These are phyloP conservation scores for Gryganskiella cystojenkinii DNA, from an alignment of 192 early-diverging fungal species.

Conservation along the genomic window DNA sequence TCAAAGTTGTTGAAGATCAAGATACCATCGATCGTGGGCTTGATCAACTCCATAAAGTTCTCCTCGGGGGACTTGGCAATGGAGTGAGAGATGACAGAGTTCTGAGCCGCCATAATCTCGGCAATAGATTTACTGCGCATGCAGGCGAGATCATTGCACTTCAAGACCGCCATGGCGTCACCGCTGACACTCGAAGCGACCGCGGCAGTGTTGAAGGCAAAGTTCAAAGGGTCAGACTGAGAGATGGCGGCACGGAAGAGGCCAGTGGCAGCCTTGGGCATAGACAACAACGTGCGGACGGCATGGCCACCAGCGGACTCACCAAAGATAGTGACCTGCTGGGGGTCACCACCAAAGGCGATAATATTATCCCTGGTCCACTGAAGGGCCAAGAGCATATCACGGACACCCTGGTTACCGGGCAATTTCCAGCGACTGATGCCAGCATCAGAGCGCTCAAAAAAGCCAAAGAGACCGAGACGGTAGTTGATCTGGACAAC, in stretches of 20 bases:
- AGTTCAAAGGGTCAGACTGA: slow-evolving; percentile 14
- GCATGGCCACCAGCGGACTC: slow-evolving; percentile 25
- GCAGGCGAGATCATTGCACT: slow-evolving; percentile 8
- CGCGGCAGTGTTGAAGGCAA: slow-evolving; percentile 17
- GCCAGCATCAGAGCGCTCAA: slow-evolving; percentile 27
- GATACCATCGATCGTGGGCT: slow-evolving; percentile 21
- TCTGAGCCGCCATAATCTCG: slow-evolving; percentile 17
- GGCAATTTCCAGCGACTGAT: slow-evolving; percentile 13
- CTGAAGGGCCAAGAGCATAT: slow-evolving; percentile 22
- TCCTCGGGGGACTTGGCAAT: slow-evolving; percentile 21
- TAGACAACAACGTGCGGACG: slow-evolving; percentile 17
- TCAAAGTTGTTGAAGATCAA: slow-evolving; percentile 19
- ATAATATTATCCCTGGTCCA: slow-evolving; percentile 17
- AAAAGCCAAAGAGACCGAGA: slow-evolving; percentile 24
- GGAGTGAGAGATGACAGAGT: slow-evolving; percentile 6
- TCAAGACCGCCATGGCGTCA: slow-evolving; percentile 8
- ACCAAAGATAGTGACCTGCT: slow-evolving; percentile 15
- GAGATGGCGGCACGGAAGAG: slow-evolving; percentile 26
- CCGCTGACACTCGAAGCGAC: slow-evolving; percentile 15
- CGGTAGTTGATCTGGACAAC: slow-evolving; percentile 26
- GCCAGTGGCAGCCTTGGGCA: slow-evolving; percentile 15
- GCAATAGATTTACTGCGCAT: slow-evolving; percentile 19
- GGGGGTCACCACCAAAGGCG: slow-evolving; percentile 20
- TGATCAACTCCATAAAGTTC: slow-evolving; percentile 25
- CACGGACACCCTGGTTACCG: slow-evolving; percentile 27